Base-by-base conservation (phyloP, 805 yeast genomes). In the Candida fluviatilis region DNA sequence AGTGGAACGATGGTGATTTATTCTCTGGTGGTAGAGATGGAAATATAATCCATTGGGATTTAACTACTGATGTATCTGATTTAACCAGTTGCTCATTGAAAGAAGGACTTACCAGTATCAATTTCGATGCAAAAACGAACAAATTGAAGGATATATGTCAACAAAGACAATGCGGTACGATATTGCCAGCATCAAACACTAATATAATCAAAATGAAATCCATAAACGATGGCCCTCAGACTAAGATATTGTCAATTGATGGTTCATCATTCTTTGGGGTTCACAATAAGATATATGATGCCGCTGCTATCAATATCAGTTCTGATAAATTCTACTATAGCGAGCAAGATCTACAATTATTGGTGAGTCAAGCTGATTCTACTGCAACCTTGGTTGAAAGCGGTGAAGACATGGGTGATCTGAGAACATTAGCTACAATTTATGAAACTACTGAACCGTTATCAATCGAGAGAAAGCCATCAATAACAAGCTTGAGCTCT, bases 11-110 rank as follows among this genome's bases (percentile, higher is more conserved):
- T 18, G 58, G 64, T 16, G 78, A 76, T 51, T 44, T 82, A 21
- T 75, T 77, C 49, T 68, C 83, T 1, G 80, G 84, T 5, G 76
- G 83, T 2, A 60, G 66, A 34, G 88, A 83, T 50, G 89, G 89
- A 3, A 74, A 70, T 38, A 72, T 84, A n/a, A 66, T 80, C 8
- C 78, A 78, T 41, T 83, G 90, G 90, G 77, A 78, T 54, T 60
- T 77, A 35, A 57, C 70, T 6, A 51, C 60, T 13, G 58, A 51
- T 32, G 35, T 39, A 18, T 48, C 32, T 28, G 45, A 46, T 11
- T 34, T 42, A 12, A 43, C 38, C 29, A 46, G 57, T 15, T 76
- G 83, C 47, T 63, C 72, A 3, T 48, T 75, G 33, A 69, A 63
- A 38, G 73, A 70, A 43, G 78, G 80, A 0, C 48, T 76, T 18